Percentiles rank a stretch among this genome's conserved stretches.
Evolutionary conservation across 495 filamentous ascomycete species (phyloP).

Genomic region (Xylaria nigripes): DNA sequence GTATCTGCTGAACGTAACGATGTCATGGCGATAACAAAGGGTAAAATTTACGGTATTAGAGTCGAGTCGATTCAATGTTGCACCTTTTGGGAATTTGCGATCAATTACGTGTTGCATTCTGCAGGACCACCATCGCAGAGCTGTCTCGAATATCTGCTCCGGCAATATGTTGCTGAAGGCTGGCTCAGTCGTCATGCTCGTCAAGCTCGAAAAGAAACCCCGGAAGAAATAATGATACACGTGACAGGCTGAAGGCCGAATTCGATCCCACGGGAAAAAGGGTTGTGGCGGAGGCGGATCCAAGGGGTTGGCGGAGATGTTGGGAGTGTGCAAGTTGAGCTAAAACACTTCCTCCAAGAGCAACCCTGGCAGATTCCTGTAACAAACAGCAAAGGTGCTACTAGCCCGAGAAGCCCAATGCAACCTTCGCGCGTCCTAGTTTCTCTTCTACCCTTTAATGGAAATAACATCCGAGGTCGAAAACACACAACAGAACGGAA

Average conservation of each 20-base stretch:
- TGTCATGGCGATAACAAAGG: conserved; percentile 23
- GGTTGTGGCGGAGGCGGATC: conserved; percentile 14
- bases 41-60: conserved; percentile 27
- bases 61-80: conserved; percentile 29
- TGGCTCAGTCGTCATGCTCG: conserved; percentile 29
- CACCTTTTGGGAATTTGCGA: conserved; percentile 32
- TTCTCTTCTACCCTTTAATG: conserved; percentile 11
- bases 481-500: conserved; percentile 3
- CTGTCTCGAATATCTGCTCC: conserved; percentile 29
- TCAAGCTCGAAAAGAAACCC: conserved; percentile 27
- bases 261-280: conserved; percentile 24
- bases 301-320: conserved; percentile 12
- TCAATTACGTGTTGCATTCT: conserved; percentile 34
- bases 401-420: conserved; percentile 14
- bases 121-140: conserved; percentile 28
- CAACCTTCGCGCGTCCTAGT: conserved; percentile 19
- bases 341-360: conserved; percentile 10
- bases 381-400: conserved; percentile 7
- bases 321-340: conserved; percentile 15
- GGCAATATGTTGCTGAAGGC: conserved; percentile 28
- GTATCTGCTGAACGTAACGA: conserved; percentile 23
- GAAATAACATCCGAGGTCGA: conserved; percentile 12
- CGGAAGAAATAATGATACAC: conserved; percentile 33
- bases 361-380: conserved; percentile 7
- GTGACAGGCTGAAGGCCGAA: conserved; percentile 24